Conservation (phyloP, 306 rosid species). For the Begonia peltatifolia region DNA sequence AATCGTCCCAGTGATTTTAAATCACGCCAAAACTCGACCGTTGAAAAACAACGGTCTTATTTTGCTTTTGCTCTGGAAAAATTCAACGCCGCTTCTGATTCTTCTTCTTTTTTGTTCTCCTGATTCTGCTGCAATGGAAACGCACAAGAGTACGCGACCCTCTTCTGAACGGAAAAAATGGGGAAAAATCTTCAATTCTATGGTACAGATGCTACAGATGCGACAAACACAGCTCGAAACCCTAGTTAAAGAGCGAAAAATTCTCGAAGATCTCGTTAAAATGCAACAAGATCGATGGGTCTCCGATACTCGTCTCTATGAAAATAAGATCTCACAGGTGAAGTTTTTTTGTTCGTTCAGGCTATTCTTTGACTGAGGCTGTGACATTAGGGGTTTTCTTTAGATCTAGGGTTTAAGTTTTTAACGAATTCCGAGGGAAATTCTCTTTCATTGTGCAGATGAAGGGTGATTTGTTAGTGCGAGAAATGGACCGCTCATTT, state of each 20-base stretch:
- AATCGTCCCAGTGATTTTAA: too few species aligned
- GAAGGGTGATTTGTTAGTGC: conserved; percentile 21
- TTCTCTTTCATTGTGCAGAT: conserved; percentile 26
- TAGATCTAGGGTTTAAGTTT: not conserved
- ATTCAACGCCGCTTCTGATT: not conserved
- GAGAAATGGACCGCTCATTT: conserved; percentile 30
- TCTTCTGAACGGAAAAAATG: conserved; percentile 35
- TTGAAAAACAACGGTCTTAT: not conserved
- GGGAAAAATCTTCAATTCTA: conserved; percentile 32
- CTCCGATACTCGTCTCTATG: conserved; percentile 30
- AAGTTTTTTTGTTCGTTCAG: not conserved
- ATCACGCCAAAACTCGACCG: not conserved
- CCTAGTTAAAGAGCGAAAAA: conserved; percentile 30
- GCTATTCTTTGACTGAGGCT: conserved; percentile 15
- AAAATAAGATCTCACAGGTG: conserved; percentile 41
- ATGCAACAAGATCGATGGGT: conserved; percentile 49
- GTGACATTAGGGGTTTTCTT: not conserved
- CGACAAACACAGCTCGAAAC: conserved; percentile 58
- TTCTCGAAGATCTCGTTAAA: conserved; percentile 37
- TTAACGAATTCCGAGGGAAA: conserved; percentile 2
- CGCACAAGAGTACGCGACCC: conserved; percentile 8
- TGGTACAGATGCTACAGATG: conserved; percentile 35
- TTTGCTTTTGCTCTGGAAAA: not conserved
- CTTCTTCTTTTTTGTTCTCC: not conserved
- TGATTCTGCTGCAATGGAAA: conserved; percentile 21